phyloP scores from a whole-genome alignment of 2,329 filamentous ascomycete genomes.

The Cladophialophora psammophila region DNA sequence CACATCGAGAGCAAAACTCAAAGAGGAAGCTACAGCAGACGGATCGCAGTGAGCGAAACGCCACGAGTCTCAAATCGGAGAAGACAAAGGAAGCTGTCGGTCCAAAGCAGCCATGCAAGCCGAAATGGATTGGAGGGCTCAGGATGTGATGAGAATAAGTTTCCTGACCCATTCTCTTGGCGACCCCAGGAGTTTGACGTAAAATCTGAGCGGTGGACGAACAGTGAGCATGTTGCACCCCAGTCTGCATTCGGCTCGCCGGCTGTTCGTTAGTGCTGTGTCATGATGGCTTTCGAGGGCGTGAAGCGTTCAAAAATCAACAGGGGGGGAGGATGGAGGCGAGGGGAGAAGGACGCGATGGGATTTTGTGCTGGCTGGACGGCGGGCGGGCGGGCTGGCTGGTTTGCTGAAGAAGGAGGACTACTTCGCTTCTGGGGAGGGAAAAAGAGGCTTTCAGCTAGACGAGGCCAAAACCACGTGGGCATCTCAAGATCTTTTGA shows the following conservation, averaged over 20 bases:
- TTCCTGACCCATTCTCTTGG: background rate
- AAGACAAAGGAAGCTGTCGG: background rate
- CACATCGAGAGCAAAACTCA: conserved; percentile 2
- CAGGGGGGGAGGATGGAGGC: background rate
- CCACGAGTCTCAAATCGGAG: background rate
- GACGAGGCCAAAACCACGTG: conserved; percentile 1
- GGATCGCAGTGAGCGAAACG: background rate
- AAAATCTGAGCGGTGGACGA: background rate
- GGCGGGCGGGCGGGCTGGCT: background rate
- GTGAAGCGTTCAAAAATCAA: background rate
- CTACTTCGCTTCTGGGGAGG: background rate
- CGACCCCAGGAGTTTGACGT: background rate
- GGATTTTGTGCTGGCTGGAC: too few relatives aligned
- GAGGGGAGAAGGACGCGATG: background rate
- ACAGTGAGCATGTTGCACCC: background rate
- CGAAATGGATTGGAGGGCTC: background rate
- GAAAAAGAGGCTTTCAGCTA: background rate
- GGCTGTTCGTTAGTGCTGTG: background rate
- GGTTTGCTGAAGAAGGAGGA: background rate
- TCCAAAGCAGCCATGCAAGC: background rate
- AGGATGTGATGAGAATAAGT: background rate
- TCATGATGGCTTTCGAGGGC: background rate
- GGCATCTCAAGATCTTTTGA: conserved; percentile 3
- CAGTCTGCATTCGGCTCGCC: background rate
- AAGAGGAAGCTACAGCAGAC: background rate